These are phyloP conservation scores for Larix sibirica DNA, from an alignment of 83 land plant genomes.

Conservation along the genomic window DNA sequence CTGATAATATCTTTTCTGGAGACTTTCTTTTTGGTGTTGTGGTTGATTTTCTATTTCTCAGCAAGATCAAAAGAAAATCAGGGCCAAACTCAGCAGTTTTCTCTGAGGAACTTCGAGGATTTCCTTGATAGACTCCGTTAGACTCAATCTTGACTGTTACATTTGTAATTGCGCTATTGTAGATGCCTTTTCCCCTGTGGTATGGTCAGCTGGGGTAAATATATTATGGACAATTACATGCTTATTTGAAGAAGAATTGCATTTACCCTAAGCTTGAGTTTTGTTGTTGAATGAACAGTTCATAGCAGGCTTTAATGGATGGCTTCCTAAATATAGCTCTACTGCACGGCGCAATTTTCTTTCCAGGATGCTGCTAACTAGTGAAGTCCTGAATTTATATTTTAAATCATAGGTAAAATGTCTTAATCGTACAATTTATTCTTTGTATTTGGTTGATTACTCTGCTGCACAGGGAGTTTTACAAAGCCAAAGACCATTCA, in stretches of 20 bases:
- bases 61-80: conserved; percentile 50
- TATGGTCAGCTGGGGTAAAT: conserved; percentile 1
- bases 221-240: background rate
- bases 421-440: background rate
- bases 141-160: background rate
- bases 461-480: no score
- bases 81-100: conserved; percentile 38
- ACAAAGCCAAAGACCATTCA: no score
- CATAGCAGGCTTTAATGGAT: background rate
- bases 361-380: background rate
- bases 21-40: conserved; percentile 71
- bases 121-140: conserved; percentile 27
- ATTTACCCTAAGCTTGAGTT: background rate
- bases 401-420: background rate
- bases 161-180: conserved; percentile 4
- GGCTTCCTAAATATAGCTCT: background rate
- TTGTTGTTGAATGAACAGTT: background rate
- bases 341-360: background rate
- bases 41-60: conserved; percentile 72
- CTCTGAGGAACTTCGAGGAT: conserved; percentile 55
- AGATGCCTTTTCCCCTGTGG: background rate
- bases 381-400: background rate
- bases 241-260: background rate
- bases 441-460: background rate
- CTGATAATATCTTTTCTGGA: conserved; percentile 46